phyloP scores from a whole-genome alignment of 805 yeast species.

The Kodamaea fukazawae region DNA sequence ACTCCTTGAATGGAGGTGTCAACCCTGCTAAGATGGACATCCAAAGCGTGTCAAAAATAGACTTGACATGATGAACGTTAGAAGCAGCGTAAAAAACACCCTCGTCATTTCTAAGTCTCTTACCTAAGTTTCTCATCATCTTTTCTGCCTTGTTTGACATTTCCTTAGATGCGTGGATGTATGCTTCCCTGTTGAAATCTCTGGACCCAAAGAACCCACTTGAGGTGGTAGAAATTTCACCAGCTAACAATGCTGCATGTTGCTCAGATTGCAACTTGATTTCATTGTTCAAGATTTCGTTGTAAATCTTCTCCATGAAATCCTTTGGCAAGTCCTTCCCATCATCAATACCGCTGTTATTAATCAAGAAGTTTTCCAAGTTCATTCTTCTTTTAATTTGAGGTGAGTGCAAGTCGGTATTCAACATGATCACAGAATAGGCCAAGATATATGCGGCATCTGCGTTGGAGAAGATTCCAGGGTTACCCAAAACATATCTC shows the following conservation, averaged over 20 bases:
- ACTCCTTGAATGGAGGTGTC: conserved; percentile 89
- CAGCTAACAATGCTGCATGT: conserved; percentile 81
- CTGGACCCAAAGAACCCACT: conserved; percentile 67
- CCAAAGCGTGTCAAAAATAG: conserved; percentile 94
- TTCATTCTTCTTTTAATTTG: conserved; percentile 88
- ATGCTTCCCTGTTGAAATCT: conserved; percentile 74
- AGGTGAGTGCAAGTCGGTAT: conserved; percentile 90
- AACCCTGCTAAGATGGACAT: conserved; percentile 94
- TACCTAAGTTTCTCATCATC: conserved; percentile 66
- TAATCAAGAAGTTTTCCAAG: conserved; percentile 76
- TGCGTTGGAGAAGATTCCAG: conserved; percentile 83
- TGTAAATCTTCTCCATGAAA: conserved; percentile 62
- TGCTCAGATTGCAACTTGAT: conserved; percentile 92
- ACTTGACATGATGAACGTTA: conserved; percentile 84
- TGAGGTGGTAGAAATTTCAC: conserved; percentile 41
- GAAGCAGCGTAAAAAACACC: conserved; percentile 75
- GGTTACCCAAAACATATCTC: conserved; percentile 84
- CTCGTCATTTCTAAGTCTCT: conserved; percentile 39
- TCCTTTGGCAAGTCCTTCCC: conserved; percentile 80
- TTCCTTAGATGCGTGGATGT: conserved; percentile 87
- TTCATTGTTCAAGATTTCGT: conserved; percentile 80
- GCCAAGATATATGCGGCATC: conserved; percentile 92
- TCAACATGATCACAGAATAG: conserved; percentile 87
- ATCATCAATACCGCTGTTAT: conserved; percentile 91
- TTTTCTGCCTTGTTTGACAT: conserved; percentile 87